Evolutionary conservation across 176 grass and related monocot species (phyloP), one percentile per base, ranked within the genome.

Genomic region (Pontederia paniculata): DNA sequence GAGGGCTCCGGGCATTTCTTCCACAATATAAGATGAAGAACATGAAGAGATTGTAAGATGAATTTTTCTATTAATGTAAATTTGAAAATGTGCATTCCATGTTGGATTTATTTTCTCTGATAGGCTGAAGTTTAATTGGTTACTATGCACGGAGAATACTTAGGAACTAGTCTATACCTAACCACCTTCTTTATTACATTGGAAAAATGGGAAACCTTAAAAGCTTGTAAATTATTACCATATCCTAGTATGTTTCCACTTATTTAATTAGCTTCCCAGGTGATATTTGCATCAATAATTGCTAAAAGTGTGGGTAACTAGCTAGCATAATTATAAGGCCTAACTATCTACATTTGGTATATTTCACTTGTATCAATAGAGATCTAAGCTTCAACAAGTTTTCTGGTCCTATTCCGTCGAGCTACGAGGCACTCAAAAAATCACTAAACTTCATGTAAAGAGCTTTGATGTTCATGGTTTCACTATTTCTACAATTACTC

Each of bases 111-210:
- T 65, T 50, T 17, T 37, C 13, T 13, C 21, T 2, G 31, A 31
- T 17, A 8, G 48, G 22, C 20, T 44, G 17, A 18, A 9, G 44
- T 12, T 17, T 21, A 18, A 25, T 62, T 21, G 42, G 9, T 62
- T 17, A n/a, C 42, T 42, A 45, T 18, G 13, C n/a, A 56, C 31
- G 42, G 42, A 69, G 66, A 42, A 43, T 69, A 13, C 47, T 69
- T 51, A 57, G 66, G 43, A 69, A 69, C 66, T 48, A 56, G 15
- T 69, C 66, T 9, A 57, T 69, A 47, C 45, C 66, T 56, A 53
- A 43, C 48, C 52, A 48, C 55, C 52, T 69, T 23, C 66, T 53
- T 69, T 41, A 57, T 21, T 69, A 55, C 31, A 48, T 69, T 57
- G 53, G 9, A 9, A 9, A 10, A 6, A 2, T 12, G n/a, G n/a